Base-by-base conservation (phyloP, 2,329 filamentous ascomycete species). In the Epichloe hybrida region DNA sequence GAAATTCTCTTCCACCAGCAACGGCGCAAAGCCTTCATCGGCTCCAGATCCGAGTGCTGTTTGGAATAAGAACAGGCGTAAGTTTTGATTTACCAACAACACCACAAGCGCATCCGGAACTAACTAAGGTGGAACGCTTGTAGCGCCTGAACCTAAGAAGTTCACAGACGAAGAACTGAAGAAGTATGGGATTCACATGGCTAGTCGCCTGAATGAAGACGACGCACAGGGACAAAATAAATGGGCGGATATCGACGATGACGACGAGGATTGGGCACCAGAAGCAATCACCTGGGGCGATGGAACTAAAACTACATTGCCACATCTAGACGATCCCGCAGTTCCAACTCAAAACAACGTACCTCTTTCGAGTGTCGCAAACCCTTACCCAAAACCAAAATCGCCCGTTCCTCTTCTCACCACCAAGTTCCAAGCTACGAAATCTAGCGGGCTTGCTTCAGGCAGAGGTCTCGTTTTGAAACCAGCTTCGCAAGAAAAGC, bases 51-150 rank as follows among this genome's bases (percentile, higher is more conserved):
- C 79, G 34, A 86, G 72, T 65, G 84, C 77, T 49, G 86, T 94
- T 40, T 94, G 88, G 88, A 94, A 93, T 70, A 90, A 89, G 69
- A 94, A 93, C 64, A 77, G 83, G 72, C 85, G 86, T 84, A 77
- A 64, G 83, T 71, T 49, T 31, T 45, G 12, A 44, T 53, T 45
- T 37, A 53, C 23, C 23, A 13, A 21, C 13, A 23, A 15, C 27
- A 7, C 20, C 36, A 17, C 5, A 41, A 37, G n/a, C 17, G 36
- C 31, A 45, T 38, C 17, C 15, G 15, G n/a, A 53, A 56, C 62
- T 66, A 59, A 64, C 37, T 58, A 39, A 49, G 34, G 34, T 46
- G 41, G 58, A 84, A 80, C 80, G 48, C 72, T 74, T 6, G 76
- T 81, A 49, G 75, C 77, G 6, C 81, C 84, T 6, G 85, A 88